These are phyloP conservation scores for Hymenoscyphus albidus DNA, from an alignment of 2,329 filamentous ascomycete species.

Conservation along the genomic window DNA sequence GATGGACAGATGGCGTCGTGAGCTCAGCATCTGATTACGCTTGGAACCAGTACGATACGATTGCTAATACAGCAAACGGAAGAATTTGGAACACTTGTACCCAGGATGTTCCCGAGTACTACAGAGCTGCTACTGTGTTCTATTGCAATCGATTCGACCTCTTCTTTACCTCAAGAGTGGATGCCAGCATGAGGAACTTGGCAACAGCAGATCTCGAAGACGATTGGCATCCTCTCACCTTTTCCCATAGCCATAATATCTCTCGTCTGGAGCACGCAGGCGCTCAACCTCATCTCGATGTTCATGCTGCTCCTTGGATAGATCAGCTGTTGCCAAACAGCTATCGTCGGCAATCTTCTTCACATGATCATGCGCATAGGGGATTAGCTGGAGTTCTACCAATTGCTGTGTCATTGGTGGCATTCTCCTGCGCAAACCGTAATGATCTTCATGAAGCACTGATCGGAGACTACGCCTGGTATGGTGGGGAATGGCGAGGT, in stretches of 20 bases:
- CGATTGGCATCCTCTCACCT: slow-evolving; percentile 22
- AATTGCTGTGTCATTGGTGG: slow-evolving; percentile 15
- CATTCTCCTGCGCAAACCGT: slow-evolving; percentile 14
- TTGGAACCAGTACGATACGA: slow-evolving; percentile 8
- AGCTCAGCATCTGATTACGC: slow-evolving; percentile 15
- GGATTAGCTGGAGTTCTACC: slow-evolving; percentile 16
- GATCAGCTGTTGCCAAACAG: slow-evolving; percentile 11
- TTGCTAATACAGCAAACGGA: slow-evolving; percentile 3
- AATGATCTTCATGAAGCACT: slow-evolving; percentile 8
- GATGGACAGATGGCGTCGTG: slow-evolving; percentile 24
- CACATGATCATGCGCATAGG: background rate
- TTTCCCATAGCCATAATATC: slow-evolving; percentile 14
- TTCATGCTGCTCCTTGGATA: slow-evolving; percentile 14
- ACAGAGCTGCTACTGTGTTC: slow-evolving; percentile 23
- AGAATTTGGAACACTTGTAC: background rate
- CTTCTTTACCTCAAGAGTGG: slow-evolving; percentile 18
- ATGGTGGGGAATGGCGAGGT: slow-evolving; percentile 4
- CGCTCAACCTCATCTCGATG: slow-evolving; percentile 11
- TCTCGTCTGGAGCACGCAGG: slow-evolving; percentile 13
- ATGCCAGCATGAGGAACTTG: slow-evolving; percentile 17
- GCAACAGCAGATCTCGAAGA: slow-evolving; percentile 12
- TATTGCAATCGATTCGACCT: slow-evolving; percentile 23
- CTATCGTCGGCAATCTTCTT: slow-evolving; percentile 4
- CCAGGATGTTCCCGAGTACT: slow-evolving; percentile 11
- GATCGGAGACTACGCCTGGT: slow-evolving; percentile 12